Evolutionary conservation across 768 basidiomycete species (phyloP), one percentile per base, ranked within the genome.

Genomic region (Royoungia palumana): DNA sequence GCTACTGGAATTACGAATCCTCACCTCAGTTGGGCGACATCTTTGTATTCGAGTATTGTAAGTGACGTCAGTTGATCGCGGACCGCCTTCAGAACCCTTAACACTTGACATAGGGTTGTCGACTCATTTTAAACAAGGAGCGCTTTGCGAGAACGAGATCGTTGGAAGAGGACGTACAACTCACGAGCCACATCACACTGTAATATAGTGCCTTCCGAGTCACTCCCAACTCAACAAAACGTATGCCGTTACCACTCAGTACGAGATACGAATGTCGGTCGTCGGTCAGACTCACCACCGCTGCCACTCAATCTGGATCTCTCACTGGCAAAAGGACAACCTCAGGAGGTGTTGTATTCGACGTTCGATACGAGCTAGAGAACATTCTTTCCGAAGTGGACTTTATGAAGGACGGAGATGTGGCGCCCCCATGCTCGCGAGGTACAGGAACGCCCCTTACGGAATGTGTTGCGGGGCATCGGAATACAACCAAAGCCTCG

Each of bases 381-480:
- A 25, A 8, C 24, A 13, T 28, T 12, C 2, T 28, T 12, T 28
- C 28, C 28, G 28, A 28, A 28, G 13, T 28, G 28, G 11, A 28
- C 85, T 17, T 2, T 20, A 36, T 59, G 24, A 62, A 49, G 46
- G 46, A 41, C 25, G 8, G 22, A 20, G 44, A 44, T 28, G 24
- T 36, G 30, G 51, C 8, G 19, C 28, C 19, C 25, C n/a, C 16
- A 46, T 32, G 76, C 92, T 65, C 61, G 94, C 89, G 93, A 96
- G 43, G 94, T 97, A 70, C 94, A 95, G 5, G 11, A 6, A 87
- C 73, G 7, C 89, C 90, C 69, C 97, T 97, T 36, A 83, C 83
- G 19, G 78, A 70, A 69, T 98, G 96, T 5, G 86, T 89, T 73
- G 97, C 95, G 51, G n/a, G n/a, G 98, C 96, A 57, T 98, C 97